phyloP scores from a whole-genome alignment of 148 eudicot genomes.

The Oxyria digyna region DNA sequence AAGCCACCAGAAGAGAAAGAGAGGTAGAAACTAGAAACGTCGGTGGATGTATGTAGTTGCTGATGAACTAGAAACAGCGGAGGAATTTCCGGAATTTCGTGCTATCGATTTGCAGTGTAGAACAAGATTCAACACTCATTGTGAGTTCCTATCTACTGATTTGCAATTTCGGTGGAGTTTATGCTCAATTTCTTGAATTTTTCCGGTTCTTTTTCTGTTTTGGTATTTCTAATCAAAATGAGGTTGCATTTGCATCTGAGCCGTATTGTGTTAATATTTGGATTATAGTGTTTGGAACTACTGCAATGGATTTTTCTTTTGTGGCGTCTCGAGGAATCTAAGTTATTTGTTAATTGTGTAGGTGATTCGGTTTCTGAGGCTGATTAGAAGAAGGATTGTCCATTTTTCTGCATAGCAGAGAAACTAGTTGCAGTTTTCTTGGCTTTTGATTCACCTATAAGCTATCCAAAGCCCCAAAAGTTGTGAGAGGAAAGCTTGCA shows the following conservation, averaged over 20 bases:
- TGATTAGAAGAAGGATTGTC: slow-evolving; percentile 57
- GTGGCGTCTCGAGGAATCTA: not conserved
- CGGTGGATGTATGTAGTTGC: slow-evolving; percentile 54
- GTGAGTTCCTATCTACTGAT: slow-evolving; percentile 20
- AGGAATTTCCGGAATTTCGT: slow-evolving; percentile 67
- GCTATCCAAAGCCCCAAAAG: not conserved
- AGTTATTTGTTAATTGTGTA: slow-evolving; percentile 11
- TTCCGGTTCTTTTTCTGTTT: not conserved
- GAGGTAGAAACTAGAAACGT: slow-evolving; percentile 23
- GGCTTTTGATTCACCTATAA: slow-evolving; percentile 42
- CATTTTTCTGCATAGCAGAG: slow-evolving; percentile 86
- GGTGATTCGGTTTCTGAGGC: slow-evolving; percentile 50
- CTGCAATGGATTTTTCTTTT: not conserved
- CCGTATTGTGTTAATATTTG: not conserved
- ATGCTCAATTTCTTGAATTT: not conserved
- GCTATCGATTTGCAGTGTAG: slow-evolving; percentile 88
- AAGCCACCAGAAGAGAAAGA: not conserved
- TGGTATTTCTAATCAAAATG: not conserved
- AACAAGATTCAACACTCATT: slow-evolving; percentile 18
- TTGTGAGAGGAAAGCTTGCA: slow-evolving; percentile 8
- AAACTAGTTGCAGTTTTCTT: slow-evolving; percentile 63
- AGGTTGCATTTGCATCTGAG: not conserved
- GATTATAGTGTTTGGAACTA: not conserved
- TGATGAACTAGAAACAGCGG: slow-evolving; percentile 76
- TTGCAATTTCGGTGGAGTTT: not conserved